Percentiles rank a stretch among this genome's conserved stretches.
Conservation (phyloP, 176 grass and related monocot species). For the Triticum dicoccoides region DNA sequence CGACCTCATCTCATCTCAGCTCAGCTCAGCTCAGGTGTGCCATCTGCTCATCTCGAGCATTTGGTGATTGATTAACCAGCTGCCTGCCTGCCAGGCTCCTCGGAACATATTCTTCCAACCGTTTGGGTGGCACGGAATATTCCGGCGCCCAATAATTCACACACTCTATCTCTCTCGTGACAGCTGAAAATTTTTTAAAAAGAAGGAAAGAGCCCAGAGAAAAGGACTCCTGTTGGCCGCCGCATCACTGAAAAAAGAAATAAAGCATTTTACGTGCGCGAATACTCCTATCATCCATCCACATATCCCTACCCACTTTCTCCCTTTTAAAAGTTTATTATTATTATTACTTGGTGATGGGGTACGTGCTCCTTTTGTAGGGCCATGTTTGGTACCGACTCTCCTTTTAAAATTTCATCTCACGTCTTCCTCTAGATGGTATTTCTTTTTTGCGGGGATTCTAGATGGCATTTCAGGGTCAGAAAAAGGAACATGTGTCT, state of each 20-base stretch:
- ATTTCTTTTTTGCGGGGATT: neutral
- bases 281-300: conserved; percentile 32
- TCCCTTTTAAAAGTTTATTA: neutral
- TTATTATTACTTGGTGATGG: neutral
- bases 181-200: neutral
- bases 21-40: neutral
- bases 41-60: conserved; percentile 6
- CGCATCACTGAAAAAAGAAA: neutral
- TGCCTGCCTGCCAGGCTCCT: neutral
- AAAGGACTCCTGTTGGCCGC: neutral
- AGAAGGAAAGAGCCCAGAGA: neutral
- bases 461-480: neutral
- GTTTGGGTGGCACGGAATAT: conserved; percentile 39
- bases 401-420: neutral
- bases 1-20: neutral
- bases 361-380: conserved; percentile 4
- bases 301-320: neutral
- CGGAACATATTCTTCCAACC: conserved; percentile 52
- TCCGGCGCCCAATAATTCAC: conserved; percentile 37
- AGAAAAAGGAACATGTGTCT: no score
- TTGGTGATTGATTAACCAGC: conserved; percentile 14
- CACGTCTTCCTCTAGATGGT: conserved; percentile 23
- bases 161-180: neutral
- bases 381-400: conserved; percentile 32
- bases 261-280: neutral